phyloP scores from a whole-genome alignment of 2,329 filamentous ascomycete species.

The Fusarium napiforme region DNA sequence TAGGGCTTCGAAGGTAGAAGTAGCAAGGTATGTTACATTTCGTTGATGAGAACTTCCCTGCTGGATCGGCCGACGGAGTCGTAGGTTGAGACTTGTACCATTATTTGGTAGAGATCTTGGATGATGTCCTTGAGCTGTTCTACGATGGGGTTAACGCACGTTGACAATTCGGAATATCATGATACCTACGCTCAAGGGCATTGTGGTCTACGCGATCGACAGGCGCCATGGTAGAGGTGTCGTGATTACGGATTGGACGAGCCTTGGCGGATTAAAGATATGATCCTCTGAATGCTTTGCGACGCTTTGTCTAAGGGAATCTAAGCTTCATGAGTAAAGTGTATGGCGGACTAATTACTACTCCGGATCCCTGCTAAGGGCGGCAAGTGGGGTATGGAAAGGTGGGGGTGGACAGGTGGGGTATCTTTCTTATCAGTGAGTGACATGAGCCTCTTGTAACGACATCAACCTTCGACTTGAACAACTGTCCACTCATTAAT shows the following conservation, averaged over 20 bases:
- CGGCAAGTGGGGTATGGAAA: constrained; percentile 30
- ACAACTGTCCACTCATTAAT: neutral
- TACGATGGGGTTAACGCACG: constrained; percentile 44
- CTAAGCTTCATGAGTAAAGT: neutral
- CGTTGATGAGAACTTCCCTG: constrained; percentile 65
- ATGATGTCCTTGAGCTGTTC: constrained; percentile 71
- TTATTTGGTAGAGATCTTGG: constrained; percentile 71
- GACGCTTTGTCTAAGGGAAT: neutral
- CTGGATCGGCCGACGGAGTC: constrained; percentile 63
- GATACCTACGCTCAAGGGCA: constrained; percentile 53
- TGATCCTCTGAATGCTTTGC: neutral
- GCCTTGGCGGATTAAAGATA: constrained; percentile 5
- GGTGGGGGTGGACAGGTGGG: neutral
- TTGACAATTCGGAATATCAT: neutral
- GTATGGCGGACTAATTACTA: constrained; percentile 21
- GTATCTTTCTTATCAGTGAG: constrained; percentile 19
- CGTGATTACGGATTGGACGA: neutral
- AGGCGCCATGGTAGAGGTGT: constrained; percentile 52
- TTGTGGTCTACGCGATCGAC: constrained; percentile 53
- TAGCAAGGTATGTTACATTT: constrained; percentile 54
- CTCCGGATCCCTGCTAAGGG: constrained; percentile 2
- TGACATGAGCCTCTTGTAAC: neutral
- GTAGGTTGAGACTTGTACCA: constrained; percentile 72
- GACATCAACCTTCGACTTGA: neutral
- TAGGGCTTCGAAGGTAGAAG: neutral